Evolutionary conservation across 2,329 filamentous ascomycete genomes (phyloP), one percentile per base, ranked within the genome.

Genomic region (Chaetomium sp.): DNA sequence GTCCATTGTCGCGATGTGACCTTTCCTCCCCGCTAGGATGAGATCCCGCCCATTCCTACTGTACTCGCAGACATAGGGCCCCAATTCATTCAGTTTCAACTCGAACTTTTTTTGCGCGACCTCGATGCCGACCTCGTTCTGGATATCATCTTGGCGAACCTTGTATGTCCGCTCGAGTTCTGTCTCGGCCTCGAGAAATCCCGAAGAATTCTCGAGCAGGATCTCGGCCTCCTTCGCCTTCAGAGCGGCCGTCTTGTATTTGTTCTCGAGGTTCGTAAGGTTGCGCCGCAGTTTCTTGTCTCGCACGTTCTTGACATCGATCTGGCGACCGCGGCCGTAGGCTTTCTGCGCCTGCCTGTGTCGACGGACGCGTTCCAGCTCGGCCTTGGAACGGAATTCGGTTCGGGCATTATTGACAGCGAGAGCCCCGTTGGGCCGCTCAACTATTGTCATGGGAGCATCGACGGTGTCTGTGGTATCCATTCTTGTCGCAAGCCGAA

Each of bases 161-260:
- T 92, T 93, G 80, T 96, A 98, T 23, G 95, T 99, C 74, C 88
- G 83, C 77, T 99, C 95, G 67, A 99, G 83, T 75, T 93, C 93
- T 29, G 85, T 85, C 76, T 99, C 95, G 1, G 94, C 84, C 77
- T 98, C 92, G 63, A 99, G 81, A 72, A 96, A 96, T 7, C 95
- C 95, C 12, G 85, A 81, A 7, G 89, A 86, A 75, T 97, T 92
- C 78, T 98, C 94, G 62, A 96, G 85, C 71, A 99, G 80, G 64
- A 99, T 95, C 78, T 99, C 95, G 25, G 94, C 92, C 82, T 97
- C 94, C 78, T 97, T 96, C 19, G 95, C 93, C 76, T 91, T 89
- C 42, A 96, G 78, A 0, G 90, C 82, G 1, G 94, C 94, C 71
- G 90, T 85, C 73, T 93, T 87, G 78, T 93, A 94, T 76, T 95